phyloP scores from a whole-genome alignment of 2,329 filamentous ascomycete species.

The Fusarium nelsonii region DNA sequence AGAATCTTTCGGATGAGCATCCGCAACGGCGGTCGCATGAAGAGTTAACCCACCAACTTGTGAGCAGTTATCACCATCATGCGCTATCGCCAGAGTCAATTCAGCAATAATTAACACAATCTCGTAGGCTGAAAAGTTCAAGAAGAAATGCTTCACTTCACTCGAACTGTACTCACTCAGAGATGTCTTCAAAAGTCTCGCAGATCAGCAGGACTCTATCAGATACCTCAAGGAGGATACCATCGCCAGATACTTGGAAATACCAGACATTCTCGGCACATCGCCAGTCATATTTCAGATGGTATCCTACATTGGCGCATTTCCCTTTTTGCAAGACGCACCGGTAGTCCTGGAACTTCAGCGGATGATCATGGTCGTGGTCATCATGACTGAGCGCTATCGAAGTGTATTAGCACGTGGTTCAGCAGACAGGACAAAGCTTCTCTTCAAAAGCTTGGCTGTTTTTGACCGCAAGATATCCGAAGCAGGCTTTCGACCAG shows the following conservation, averaged over 20 bases:
- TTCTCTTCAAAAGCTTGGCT: conserved; percentile 78
- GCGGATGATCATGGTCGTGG: conserved; percentile 77
- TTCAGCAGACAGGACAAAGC: conserved; percentile 68
- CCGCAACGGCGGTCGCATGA: conserved; percentile 62
- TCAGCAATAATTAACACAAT: conserved; percentile 17
- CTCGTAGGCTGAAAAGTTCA: conserved; percentile 70
- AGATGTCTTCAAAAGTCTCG: conserved; percentile 77
- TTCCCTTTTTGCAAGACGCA: conserved; percentile 78
- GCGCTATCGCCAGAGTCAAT: conserved; percentile 5
- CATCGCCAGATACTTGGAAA: conserved; percentile 77
- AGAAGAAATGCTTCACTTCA: conserved; percentile 76
- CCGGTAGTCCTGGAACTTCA: conserved; percentile 77
- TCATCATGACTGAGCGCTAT: conserved; percentile 78
- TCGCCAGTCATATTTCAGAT: conserved; percentile 79
- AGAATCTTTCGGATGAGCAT: conserved; percentile 62
- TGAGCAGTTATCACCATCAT: conserved; percentile 50
- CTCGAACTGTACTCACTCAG: conserved; percentile 80
- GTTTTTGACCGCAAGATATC: conserved; percentile 74
- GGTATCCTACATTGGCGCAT: conserved; percentile 77
- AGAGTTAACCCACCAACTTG: conserved; percentile 64
- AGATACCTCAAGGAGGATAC: conserved; percentile 77
- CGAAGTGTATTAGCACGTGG: conserved; percentile 71
- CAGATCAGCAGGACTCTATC: conserved; percentile 71
- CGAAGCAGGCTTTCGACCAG: conserved; percentile 21
- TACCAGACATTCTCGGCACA: conserved; percentile 76